Conservation (phyloP, 148 eudicot species). For the Nepenthes mirabilis region DNA sequence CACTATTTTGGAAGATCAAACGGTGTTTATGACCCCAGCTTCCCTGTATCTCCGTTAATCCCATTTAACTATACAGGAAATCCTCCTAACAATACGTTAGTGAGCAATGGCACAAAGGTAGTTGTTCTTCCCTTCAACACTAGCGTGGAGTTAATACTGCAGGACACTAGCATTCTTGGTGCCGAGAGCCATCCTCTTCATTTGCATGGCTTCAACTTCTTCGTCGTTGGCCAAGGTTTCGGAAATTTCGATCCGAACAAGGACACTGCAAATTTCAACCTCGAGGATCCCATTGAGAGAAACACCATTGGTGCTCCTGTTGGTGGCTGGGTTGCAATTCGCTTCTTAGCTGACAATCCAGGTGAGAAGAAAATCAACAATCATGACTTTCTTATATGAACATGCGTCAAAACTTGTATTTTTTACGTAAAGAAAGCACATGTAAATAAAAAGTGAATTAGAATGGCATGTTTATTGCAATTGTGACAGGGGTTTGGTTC, state of each 20-base stretch:
- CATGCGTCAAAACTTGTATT: too few species aligned
- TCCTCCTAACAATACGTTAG: slow-evolving; percentile 41
- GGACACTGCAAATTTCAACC: slow-evolving; percentile 42
- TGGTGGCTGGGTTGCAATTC: slow-evolving; percentile 67
- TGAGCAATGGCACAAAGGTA: slow-evolving; percentile 36
- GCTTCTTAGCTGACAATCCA: slow-evolving; percentile 61
- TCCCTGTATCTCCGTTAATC: slow-evolving; percentile 30
- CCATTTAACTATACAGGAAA: slow-evolving; percentile 53
- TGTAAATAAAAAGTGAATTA: too few species aligned
- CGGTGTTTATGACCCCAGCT: slow-evolving; percentile 38
- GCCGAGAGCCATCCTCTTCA: slow-evolving; percentile 63
- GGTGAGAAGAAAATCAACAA: slow-evolving; percentile 14
- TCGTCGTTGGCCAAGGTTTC: slow-evolving; percentile 59
- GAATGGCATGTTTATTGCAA: too few species aligned
- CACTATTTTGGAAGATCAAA: slow-evolving; percentile 17
- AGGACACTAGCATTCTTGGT: slow-evolving; percentile 52
- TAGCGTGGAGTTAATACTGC: slow-evolving; percentile 49
- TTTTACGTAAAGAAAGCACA: too few species aligned
- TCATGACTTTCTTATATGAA: too few species aligned
- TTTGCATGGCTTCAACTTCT: slow-evolving; percentile 60
- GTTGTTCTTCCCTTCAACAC: slow-evolving; percentile 40
- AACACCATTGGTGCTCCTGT: slow-evolving; percentile 57
- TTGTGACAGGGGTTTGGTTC: slow-evolving; percentile 47
- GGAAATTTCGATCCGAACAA: slow-evolving; percentile 46
- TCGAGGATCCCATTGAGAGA: slow-evolving; percentile 53